Percentiles rank a stretch among this genome's conserved stretches.
Evolutionary conservation across 257 asterid species (phyloP).

Genomic region (Petrea volubilis): DNA sequence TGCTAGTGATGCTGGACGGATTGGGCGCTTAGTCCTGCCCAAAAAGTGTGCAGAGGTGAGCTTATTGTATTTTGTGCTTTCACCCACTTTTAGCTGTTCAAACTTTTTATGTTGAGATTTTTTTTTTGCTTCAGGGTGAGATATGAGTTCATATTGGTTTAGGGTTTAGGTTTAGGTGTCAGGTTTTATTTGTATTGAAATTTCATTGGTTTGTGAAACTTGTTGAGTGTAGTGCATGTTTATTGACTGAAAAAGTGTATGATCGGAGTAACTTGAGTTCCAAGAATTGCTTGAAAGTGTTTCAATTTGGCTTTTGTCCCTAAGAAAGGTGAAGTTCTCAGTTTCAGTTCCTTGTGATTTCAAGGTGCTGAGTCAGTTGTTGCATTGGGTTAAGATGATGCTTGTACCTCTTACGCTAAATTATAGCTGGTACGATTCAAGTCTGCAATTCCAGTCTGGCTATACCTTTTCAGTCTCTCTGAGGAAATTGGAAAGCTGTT

Average conservation of each 20-base stretch:
- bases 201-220: neutral
- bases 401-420: constrained; percentile 3
- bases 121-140: constrained; percentile 2
- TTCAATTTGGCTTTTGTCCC: constrained; percentile 1
- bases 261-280: neutral
- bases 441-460: constrained; percentile 2
- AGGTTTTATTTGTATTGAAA: neutral
- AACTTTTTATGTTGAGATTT: constrained; percentile 7
- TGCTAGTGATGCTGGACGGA: constrained; percentile 94
- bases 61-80: constrained; percentile 25
- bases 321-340: neutral
- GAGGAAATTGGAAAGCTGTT: constrained; percentile 9
- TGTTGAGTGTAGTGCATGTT: neutral
- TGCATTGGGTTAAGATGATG: constrained; percentile 7
- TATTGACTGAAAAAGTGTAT: constrained; percentile 3
- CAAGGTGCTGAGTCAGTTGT: constrained; percentile 13
- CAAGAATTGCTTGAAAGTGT: neutral
- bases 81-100: neutral
- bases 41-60: constrained; percentile 97
- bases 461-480: neutral
- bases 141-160: neutral
- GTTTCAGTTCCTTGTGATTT: constrained; percentile 14
- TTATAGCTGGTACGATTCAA: neutral
- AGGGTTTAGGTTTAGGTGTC: too few relatives aligned
- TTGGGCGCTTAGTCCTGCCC: constrained; percentile 93